Evolutionary conservation across 371 early-diverging fungal genomes (phyloP).

Genomic region (Massospora cicadina): DNA sequence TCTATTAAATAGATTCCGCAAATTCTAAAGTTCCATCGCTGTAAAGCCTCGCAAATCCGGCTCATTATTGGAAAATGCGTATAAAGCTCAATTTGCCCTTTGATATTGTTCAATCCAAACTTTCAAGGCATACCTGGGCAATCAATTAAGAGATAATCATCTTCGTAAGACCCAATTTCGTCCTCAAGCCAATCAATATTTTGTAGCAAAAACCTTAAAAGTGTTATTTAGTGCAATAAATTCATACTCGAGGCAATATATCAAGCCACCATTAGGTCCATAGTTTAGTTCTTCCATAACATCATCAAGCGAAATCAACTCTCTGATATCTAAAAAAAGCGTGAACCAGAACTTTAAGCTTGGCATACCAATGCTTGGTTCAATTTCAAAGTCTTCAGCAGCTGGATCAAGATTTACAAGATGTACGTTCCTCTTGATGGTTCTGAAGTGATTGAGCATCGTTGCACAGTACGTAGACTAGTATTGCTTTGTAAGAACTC

Average conservation of each 20-base stretch:
- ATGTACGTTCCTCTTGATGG: constrained; percentile 62
- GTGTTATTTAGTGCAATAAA: not conserved
- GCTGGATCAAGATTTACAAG: constrained; percentile 98
- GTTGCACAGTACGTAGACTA: constrained; percentile 92
- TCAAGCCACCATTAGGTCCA: constrained; percentile 98
- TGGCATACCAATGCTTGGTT: constrained; percentile 55
- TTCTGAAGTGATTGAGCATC: constrained; percentile 78
- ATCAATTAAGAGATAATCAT: constrained; percentile 94
- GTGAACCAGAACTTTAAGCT: not conserved
- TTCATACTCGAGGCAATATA: constrained; percentile 80
- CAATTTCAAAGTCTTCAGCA: constrained; percentile 82
- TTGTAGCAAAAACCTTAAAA: constrained; percentile 53
- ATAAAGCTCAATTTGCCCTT: constrained; percentile 94
- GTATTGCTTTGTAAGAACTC: no score
- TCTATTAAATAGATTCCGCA: constrained; percentile 91
- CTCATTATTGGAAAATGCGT: constrained; percentile 95
- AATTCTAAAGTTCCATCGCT: constrained; percentile 43
- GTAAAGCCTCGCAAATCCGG: constrained; percentile 50
- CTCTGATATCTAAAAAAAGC: constrained; percentile 62
- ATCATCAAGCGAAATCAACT: constrained; percentile 90
- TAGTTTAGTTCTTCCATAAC: constrained; percentile 94
- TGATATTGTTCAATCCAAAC: constrained; percentile 3
- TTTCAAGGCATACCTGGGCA: constrained; percentile 60
- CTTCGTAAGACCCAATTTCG: constrained; percentile 72
- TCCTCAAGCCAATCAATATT: constrained; percentile 95